Base-by-base conservation (phyloP, 805 yeast species). In the Candida boleticola region DNA sequence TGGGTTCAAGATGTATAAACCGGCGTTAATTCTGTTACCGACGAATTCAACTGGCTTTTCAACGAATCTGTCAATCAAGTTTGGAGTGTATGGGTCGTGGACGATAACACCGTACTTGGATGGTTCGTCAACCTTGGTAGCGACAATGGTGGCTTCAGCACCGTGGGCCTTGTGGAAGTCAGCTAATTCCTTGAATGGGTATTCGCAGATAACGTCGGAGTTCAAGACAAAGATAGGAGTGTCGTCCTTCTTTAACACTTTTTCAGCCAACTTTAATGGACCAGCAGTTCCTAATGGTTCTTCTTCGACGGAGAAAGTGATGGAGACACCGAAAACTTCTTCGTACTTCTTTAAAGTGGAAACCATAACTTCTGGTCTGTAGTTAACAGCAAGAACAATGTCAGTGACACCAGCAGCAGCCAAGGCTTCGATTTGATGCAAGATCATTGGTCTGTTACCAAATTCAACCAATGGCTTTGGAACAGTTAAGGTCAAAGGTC, bases 281-380 rank as follows among this genome's bases (percentile, higher is more conserved):
- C 99, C 99, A 55, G 98, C 99, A 54, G 99, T 93, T 54, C 98
- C 99, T 65, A 93, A 81, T 47, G 99, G 99, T 77, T 93, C 99
- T 65, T 92, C 93, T 77, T 93, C 99, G 54, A 93, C 97, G 47
- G 97, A 89, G 74, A 95, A 93, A 43, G 97, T 89, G 73, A 93
- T 93, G 57, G 77, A 74, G 52, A 93, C 96, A 68, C 97, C 97
- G 71, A 88, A 93, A 69, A 83, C 89, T 63, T 83, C 75, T 76
- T 93, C 98, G 80, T 92, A 93, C 73, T 90, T 82, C 73, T 93
- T 79, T 63, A 93, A 79, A 48, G 98, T 85, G 55, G 86, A 83
- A 52, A 92, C 98, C 99, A 93, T 93, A 53, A 89, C 96, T 76
- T 93, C 99, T 48, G 99, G 99, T 71, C 97, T 85, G 83, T 93